Evolutionary conservation across 768 basidiomycete species (phyloP), one percentile per base, ranked within the genome.

Genomic region (Melanogaster broomeanus): DNA sequence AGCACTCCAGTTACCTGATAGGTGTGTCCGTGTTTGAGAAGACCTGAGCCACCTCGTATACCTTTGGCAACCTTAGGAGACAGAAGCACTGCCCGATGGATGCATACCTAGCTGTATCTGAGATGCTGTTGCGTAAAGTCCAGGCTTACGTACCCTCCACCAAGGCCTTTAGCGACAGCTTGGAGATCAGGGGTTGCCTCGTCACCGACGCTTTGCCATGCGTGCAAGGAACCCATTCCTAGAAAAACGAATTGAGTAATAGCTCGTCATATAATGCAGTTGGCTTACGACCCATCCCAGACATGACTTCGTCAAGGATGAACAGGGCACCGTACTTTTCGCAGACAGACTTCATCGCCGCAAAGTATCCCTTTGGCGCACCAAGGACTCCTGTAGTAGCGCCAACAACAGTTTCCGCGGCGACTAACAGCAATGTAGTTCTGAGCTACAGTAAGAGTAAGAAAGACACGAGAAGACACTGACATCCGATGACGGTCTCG

Each of bases 301-400:
- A 84, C 92, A 95, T 93, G 41, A 93, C 88, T 70, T 95, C 93
- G 61, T 96, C 93, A 31, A 93, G 77, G 37, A 94, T 90, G 67
- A 93, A 86, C 16, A 96, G 69, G 37, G 63, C 76, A 35, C 77
- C 87, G 58, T 78, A 86, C 68, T 87, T 90, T 34, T 87, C 80
- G 58, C 88, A 90, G 18, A 91, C 87, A 11, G 85, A 83, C 60
- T 87, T 90, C 83, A 92, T 88, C 8, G 88, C 88, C 66, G 81
- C 81, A 62, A 94, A 88, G 66, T 94, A 94, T 2, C 92, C 92
- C 57, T 85, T 87, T 0, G 91, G 90, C 6, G 90, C 83, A 31
- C 84, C 67, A 1, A 92, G 75, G 30, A 80, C 85, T 24, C 92
- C 93, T 3, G 86, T 85, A 1, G 89, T 86, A 0, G 91, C 93